Evolutionary conservation across 73 alveolate species (phyloP).

Genomic region (Paramecium primaurelia): DNA sequence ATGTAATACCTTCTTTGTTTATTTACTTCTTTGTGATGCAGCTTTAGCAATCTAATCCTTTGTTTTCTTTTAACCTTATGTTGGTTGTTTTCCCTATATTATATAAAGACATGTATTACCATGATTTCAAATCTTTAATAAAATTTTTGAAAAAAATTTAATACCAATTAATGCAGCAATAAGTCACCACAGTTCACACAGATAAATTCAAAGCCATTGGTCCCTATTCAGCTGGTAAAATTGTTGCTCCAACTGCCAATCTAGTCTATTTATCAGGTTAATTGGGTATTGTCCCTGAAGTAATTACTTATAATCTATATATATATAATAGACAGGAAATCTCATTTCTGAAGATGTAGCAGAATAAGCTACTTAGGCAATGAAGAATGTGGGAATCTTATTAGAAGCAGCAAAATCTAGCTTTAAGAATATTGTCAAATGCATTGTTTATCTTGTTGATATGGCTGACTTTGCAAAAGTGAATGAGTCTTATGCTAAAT

Average conservation of each 20-base stretch:
- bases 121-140: conserved; percentile 17
- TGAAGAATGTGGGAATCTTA: conserved; percentile 36
- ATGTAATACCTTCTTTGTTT: neutral
- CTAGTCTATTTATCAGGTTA: neutral
- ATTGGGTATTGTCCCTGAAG: conserved; percentile 12
- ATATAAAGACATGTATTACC: neutral
- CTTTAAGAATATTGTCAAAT: conserved; percentile 56
- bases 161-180: neutral
- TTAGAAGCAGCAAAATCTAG: conserved; percentile 47
- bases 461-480: conserved; percentile 72
- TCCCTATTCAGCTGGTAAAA: conserved; percentile 63
- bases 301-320: neutral
- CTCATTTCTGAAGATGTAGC: conserved; percentile 50
- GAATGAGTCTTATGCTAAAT: conserved; percentile 70
- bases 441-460: conserved; percentile 65
- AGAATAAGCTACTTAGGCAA: conserved; percentile 44
- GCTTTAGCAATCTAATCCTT: conserved; percentile 33
- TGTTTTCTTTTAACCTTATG: conserved; percentile 16
- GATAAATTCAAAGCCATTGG: conserved; percentile 62
- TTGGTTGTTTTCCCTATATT: conserved; percentile 35
- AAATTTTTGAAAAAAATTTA: neutral
- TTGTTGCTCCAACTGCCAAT: conserved; percentile 33
- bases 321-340: neutral
- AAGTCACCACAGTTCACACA: conserved; percentile 10
- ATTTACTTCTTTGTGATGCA: conserved; percentile 28